phyloP scores from a whole-genome alignment of 768 basidiomycete genomes.

The Megacollybia marginata region DNA sequence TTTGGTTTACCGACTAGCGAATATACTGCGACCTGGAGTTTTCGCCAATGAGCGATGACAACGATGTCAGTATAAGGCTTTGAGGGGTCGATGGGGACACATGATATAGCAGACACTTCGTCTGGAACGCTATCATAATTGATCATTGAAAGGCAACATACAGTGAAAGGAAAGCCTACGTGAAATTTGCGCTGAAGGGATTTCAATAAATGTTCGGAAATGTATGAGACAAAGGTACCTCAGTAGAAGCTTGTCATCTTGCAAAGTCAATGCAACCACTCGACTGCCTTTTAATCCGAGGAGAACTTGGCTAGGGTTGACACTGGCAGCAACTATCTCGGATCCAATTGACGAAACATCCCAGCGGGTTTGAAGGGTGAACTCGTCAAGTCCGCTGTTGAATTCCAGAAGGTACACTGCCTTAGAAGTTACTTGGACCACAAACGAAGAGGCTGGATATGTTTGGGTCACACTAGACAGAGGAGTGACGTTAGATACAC shows the following conservation, averaged over 20 bases:
- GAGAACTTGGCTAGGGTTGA: constrained; percentile 62
- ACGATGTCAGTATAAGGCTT: constrained; percentile 40
- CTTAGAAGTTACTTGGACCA: constrained; percentile 67
- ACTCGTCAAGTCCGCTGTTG: constrained; percentile 36
- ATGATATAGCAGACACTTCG: constrained; percentile 70
- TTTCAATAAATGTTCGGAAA: no score
- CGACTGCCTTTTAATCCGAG: constrained; percentile 51
- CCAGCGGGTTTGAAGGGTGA: constrained; percentile 21
- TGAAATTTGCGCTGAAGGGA: no score
- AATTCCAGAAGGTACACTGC: constrained; percentile 51
- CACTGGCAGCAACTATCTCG: constrained; percentile 60
- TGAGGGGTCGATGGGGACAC: constrained; percentile 43
- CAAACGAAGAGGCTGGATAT: constrained; percentile 41
- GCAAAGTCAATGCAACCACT: constrained; percentile 44
- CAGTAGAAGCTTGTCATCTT: constrained; percentile 24
- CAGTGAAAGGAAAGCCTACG: no score
- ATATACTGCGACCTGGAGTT: constrained; percentile 50
- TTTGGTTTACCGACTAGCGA: constrained; percentile 12
- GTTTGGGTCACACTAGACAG: constrained; percentile 14
- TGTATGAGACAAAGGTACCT: not conserved
- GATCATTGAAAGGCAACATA: no score
- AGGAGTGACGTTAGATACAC: constrained; percentile 48
- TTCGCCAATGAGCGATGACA: constrained; percentile 73
- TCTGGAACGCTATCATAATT: not conserved
- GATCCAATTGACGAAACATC: constrained; percentile 5